These are phyloP conservation scores for Rubia balearica DNA, from an alignment of 305 asterid species.

Conservation along the genomic window DNA sequence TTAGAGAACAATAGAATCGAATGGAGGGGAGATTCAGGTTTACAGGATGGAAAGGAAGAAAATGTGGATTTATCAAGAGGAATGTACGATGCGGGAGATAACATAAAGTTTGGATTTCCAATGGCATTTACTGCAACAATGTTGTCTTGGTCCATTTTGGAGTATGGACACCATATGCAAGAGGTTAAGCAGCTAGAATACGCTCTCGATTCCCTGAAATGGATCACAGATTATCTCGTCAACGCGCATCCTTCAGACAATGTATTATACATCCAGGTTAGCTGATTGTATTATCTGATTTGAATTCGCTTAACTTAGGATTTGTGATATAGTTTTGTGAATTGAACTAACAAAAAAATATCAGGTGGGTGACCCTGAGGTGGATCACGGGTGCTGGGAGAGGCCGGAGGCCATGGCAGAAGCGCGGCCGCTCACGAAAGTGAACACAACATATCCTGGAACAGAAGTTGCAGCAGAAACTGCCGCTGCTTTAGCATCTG, in stretches of 20 bases:
- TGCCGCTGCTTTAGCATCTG: slow-evolving; percentile 75
- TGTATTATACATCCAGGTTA: slow-evolving; percentile 55
- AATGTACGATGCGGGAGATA: slow-evolving; percentile 66
- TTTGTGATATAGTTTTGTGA: too few relatives aligned
- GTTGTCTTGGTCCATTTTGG: slow-evolving; percentile 56
- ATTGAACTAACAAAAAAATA: neutral
- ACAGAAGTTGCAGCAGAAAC: slow-evolving; percentile 74
- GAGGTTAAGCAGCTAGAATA: slow-evolving; percentile 28
- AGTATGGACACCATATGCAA: slow-evolving; percentile 42
- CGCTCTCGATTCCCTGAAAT: slow-evolving; percentile 46
- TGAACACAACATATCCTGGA: slow-evolving; percentile 53
- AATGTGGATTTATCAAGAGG: slow-evolving; percentile 54
- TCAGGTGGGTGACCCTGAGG: slow-evolving; percentile 60
- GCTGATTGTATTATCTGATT: neutral
- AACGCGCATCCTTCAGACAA: slow-evolving; percentile 56
- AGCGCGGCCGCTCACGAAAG: slow-evolving; percentile 39
- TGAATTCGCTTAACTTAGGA: neutral
- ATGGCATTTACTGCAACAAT: slow-evolving; percentile 77
- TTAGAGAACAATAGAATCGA: slow-evolving; percentile 41
- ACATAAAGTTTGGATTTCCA: slow-evolving; percentile 56
- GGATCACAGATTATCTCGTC: slow-evolving; percentile 63
- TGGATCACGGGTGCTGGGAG: slow-evolving; percentile 71
- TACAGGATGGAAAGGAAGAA: slow-evolving; percentile 47
- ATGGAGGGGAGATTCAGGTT: slow-evolving; percentile 68
- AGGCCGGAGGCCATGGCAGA: slow-evolving; percentile 45